Evolutionary conservation across 441 rosid species (phyloP), one percentile per base, ranked within the genome.

Genomic region (Bruguiera hainesii): DNA sequence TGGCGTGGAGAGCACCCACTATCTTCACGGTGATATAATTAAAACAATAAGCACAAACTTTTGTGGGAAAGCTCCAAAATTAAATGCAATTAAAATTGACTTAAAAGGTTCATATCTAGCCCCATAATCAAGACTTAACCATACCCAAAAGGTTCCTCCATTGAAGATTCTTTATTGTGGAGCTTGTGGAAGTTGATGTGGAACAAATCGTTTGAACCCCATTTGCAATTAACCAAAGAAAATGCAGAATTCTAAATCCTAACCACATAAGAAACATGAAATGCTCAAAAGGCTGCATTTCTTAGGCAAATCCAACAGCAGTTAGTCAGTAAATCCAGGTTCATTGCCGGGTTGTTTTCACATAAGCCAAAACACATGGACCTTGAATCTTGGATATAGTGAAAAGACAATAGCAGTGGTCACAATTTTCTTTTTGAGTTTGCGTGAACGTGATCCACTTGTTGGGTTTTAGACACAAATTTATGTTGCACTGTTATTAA

Each of bases 21-120:
- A 30, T 51, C 49, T 63, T 58, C 15, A 25, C 19, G 30, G 30
- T 18, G 23, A 55, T 42, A 75, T 13, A 73, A 63, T 39, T 68
- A 63, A 55, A 79, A 65, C 71, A 71, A 19, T 29, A 65, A 68
- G 73, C 73, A 58, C 70, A 66, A 62, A 65, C 59, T 79, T 79
- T 58, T 28, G 58, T 21, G 58, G 61, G 60, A 55, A 56, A 75
- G 76, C 46, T 53, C 62, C 65, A 3, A 23, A 23, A 26, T 55
- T 29, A 29, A 55, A 55, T 23, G 29, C 18, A 23, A 55, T 55
- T 23, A 11, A 55, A 55, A 55, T 55, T 39, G 48, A 11, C 48
- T 13, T 39, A 39, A 39, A 11, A 13, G 48, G 48, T 1, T 55
- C 58, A 55, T 55, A 23, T 23, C 29, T 55, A 20, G 23, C 15